These are phyloP conservation scores for Leishmania martiniquensis DNA, from an alignment of 208 protist species.

Conservation along the genomic window DNA sequence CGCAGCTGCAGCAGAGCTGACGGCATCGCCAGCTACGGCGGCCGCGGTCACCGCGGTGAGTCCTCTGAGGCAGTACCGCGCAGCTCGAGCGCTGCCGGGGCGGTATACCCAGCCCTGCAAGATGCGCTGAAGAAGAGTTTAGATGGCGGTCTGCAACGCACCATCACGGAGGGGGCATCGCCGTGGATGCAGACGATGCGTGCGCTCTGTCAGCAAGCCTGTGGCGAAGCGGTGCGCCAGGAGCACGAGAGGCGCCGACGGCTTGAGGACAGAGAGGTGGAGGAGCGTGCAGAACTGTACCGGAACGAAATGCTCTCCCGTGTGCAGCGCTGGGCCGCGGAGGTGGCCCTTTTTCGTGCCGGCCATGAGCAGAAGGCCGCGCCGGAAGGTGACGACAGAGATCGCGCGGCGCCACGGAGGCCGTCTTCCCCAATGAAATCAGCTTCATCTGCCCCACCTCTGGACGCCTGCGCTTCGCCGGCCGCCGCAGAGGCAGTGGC, in stretches of 20 bases:
- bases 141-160: slow-evolving; percentile 9
- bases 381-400: not conserved
- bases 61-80: not conserved
- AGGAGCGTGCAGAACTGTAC: slow-evolving; percentile 27
- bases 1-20: not conserved
- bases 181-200: slow-evolving; percentile 36
- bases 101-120: slow-evolving; percentile 14
- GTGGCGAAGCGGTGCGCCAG: slow-evolving; percentile 16
- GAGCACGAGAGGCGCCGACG: slow-evolving; percentile 26
- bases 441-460: not conserved
- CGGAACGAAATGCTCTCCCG: slow-evolving; percentile 25
- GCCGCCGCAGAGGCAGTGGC: not conserved
- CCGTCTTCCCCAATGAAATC: too few species aligned
- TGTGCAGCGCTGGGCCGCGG: slow-evolving; percentile 14
- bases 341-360: not conserved
- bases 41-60: not conserved
- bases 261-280: slow-evolving; percentile 29
- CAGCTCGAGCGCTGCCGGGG: not conserved
- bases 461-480: not conserved
- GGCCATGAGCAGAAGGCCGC: not conserved
- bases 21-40: not conserved
- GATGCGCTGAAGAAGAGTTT: not conserved
- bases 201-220: slow-evolving; percentile 15
- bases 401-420: not conserved
- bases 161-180: slow-evolving; percentile 12